A percentile compares a stretch with the other conserved stretches of the same genome.
These are phyloP conservation scores for Amanita pallidorosea DNA, from an alignment of 768 basidiomycete genomes.

Conservation along the genomic window DNA sequence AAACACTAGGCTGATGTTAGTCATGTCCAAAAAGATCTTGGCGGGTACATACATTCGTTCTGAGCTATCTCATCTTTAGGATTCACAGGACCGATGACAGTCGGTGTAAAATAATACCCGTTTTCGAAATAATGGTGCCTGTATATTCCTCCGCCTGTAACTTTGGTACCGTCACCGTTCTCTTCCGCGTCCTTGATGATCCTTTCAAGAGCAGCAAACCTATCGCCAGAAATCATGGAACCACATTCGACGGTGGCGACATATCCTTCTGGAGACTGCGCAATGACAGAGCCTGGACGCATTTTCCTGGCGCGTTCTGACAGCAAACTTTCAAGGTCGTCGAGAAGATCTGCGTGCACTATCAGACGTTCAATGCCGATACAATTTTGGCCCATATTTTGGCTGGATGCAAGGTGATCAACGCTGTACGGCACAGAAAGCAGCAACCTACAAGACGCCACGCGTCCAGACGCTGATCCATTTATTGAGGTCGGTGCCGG, in stretches of 20 bases:
- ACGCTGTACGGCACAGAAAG: not conserved
- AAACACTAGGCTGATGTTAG: conserved; percentile 50
- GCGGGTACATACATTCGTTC: conserved; percentile 52
- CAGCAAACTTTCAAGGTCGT: conserved; percentile 61
- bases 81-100: conserved; percentile 73
- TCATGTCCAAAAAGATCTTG: not conserved
- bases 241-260: conserved; percentile 75
- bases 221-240: conserved; percentile 69
- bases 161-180: conserved; percentile 43
- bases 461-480: conserved; percentile 83
- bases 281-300: conserved; percentile 69
- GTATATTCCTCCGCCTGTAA: conserved; percentile 56
- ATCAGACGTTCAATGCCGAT: conserved; percentile 93
- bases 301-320: conserved; percentile 53
- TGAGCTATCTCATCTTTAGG: conserved; percentile 67
- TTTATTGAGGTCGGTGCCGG: conserved; percentile 70
- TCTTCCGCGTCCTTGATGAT: conserved; percentile 62
- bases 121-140: conserved; percentile 56
- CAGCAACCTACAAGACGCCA: conserved; percentile 69
- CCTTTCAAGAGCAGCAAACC: conserved; percentile 58
- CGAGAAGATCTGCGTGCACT: conserved; percentile 70
- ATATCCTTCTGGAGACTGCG: conserved; percentile 55
- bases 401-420: conserved; percentile 33
- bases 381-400: conserved; percentile 92
- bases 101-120: conserved; percentile 80